Conservation (phyloP, 768 basidiomycete genomes). For the Polyporus arcularius region DNA sequence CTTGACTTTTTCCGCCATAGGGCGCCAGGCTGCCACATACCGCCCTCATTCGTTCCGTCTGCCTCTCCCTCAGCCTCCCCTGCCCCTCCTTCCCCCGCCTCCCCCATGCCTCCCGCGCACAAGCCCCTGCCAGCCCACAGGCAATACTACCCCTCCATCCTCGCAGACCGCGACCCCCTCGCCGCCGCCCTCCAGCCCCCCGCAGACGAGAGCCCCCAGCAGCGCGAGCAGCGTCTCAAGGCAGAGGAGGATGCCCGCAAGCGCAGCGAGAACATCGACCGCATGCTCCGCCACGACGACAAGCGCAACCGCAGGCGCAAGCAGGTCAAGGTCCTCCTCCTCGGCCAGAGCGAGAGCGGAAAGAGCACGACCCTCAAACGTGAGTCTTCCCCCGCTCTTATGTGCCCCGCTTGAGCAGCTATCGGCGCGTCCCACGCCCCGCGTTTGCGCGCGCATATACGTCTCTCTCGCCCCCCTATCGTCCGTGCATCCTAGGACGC, state of each 20-base stretch:
- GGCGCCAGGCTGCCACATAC: conserved; percentile 20
- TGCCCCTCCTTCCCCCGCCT: neutral
- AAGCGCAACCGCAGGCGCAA: conserved; percentile 60
- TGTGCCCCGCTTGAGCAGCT: neutral
- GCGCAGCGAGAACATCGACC: conserved; percentile 77
- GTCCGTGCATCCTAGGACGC: conserved; percentile 9
- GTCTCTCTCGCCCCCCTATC: neutral
- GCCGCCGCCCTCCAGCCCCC: conserved; percentile 69
- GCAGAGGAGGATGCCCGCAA: conserved; percentile 73
- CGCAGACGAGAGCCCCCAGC: conserved; percentile 64
- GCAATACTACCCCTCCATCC: conserved; percentile 15
- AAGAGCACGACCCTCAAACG: conserved; percentile 89
- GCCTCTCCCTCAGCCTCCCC: conserved; percentile 1
- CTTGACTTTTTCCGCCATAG: conserved; percentile 16
- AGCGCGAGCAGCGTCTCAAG: conserved; percentile 64
- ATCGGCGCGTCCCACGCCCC: conserved; percentile 5
- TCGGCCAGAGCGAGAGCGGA: conserved; percentile 88
- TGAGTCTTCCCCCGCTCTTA: conserved; percentile 45
- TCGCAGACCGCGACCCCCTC: conserved; percentile 65
- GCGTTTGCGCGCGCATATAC: neutral
- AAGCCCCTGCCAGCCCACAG: neutral
- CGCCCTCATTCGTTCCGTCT: conserved; percentile 15
- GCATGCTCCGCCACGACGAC: conserved; percentile 69
- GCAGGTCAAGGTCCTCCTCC: conserved; percentile 74
- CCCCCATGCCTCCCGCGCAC: neutral